A percentile compares a stretch with the other conserved stretches of the same genome.
Conservation (phyloP, 345 rosid species). For the Ceriops decandra region DNA sequence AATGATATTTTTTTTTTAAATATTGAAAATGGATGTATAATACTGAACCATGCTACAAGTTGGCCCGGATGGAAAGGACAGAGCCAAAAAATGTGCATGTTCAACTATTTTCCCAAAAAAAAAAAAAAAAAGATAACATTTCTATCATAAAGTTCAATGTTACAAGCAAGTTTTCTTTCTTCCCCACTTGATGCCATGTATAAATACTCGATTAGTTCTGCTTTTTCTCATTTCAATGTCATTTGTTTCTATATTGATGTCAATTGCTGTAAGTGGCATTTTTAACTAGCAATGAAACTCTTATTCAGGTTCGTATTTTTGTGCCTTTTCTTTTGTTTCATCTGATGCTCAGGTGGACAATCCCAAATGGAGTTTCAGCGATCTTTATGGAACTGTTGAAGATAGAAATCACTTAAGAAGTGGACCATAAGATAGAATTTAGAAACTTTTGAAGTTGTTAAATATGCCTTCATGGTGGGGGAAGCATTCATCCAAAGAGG, state of each 20-base stretch:
- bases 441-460: not conserved
- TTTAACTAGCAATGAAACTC: conserved; percentile 6
- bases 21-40: not conserved
- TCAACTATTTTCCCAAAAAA: not conserved
- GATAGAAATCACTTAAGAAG: conserved; percentile 16
- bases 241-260: not conserved
- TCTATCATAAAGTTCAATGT: not conserved
- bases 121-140: no score
- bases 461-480: conserved; percentile 41
- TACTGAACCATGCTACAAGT: not conserved
- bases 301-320: not conserved
- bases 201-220: not conserved
- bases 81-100: not conserved
- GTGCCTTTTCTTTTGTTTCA: not conserved
- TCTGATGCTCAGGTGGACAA: conserved; percentile 6
- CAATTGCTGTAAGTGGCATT: conserved; percentile 5
- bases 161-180: not conserved
- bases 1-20: not conserved
- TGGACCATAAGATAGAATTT: conserved; percentile 22
- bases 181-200: not conserved
- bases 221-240: conserved; percentile 6
- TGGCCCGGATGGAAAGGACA: not conserved
- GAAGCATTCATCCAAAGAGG: conserved; percentile 22
- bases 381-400: conserved; percentile 16
- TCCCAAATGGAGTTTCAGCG: not conserved